These are phyloP conservation scores for Trifolium pratense DNA, from an alignment of 306 rosid genomes.

Conservation along the genomic window DNA sequence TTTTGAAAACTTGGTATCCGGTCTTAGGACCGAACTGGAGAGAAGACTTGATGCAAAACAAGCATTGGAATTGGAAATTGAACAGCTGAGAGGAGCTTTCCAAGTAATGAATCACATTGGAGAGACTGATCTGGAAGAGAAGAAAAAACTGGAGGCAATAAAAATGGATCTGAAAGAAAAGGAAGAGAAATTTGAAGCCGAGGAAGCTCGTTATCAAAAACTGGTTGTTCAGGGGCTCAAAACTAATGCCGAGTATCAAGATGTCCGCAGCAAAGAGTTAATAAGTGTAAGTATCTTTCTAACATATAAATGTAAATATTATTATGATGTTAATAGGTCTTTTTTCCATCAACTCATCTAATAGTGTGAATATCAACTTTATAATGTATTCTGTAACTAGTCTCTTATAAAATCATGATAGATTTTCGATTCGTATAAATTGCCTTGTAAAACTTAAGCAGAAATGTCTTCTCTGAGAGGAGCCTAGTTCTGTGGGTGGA, in stretches of 20 bases:
- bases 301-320: not conserved
- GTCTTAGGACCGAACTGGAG: no score
- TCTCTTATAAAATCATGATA: no score
- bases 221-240: constrained; percentile 66
- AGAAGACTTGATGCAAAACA: constrained; percentile 76
- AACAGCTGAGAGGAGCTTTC: constrained; percentile 73
- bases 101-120: constrained; percentile 73
- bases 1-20: no score
- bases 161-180: constrained; percentile 57
- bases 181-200: constrained; percentile 57
- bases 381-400: no score
- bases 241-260: constrained; percentile 81
- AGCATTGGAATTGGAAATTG: constrained; percentile 65
- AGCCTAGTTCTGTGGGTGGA: no score
- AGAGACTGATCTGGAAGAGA: constrained; percentile 58
- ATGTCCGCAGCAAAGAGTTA: constrained; percentile 81
- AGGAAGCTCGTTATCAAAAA: constrained; percentile 43
- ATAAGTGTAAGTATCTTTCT: constrained; percentile 50
- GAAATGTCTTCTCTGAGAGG: no score
- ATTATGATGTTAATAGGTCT: not conserved
- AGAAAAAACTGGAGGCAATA: constrained; percentile 59
- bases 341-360: not conserved
- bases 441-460: no score
- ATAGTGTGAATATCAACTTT: no score
- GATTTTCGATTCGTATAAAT: no score